Evolutionary conservation across 2,329 filamentous ascomycete species (phyloP).

Genomic region (Fusarium sororula): DNA sequence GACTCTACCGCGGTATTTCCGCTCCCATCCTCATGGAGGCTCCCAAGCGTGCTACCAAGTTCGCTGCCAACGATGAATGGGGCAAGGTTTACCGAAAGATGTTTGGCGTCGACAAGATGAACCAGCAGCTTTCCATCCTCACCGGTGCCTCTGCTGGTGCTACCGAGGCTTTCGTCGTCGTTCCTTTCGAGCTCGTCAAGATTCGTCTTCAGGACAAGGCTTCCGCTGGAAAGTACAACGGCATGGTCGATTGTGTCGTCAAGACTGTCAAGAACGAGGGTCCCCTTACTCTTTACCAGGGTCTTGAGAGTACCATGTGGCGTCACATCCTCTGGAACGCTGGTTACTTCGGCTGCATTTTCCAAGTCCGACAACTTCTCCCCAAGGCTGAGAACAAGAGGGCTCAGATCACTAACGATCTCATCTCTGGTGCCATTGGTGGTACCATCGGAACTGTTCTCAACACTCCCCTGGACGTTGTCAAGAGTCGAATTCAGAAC

Average conservation of each 20-base stretch:
- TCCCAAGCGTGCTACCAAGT: slow-evolving; percentile 93
- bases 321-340: slow-evolving; percentile 90
- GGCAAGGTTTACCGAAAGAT: slow-evolving; percentile 89
- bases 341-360: slow-evolving; percentile 98
- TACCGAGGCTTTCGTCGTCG: slow-evolving; percentile 95
- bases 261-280: slow-evolving; percentile 90
- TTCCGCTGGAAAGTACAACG: slow-evolving; percentile 86
- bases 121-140: slow-evolving; percentile 87
- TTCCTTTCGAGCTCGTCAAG: slow-evolving; percentile 98
- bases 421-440: slow-evolving; percentile 86
- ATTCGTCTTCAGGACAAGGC: slow-evolving; percentile 97
- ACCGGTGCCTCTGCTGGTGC: slow-evolving; percentile 95
- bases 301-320: slow-evolving; percentile 96
- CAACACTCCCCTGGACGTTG: slow-evolving; percentile 96
- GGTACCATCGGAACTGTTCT: slow-evolving; percentile 89
- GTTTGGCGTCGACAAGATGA: slow-evolving; percentile 89
- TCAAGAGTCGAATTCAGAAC: slow-evolving; percentile 99
- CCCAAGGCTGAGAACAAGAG: slow-evolving; percentile 84
- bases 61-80: slow-evolving; percentile 99
- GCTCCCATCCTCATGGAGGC: slow-evolving; percentile 99
- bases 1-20: slow-evolving; percentile 93
- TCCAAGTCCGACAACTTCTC: slow-evolving; percentile 88
- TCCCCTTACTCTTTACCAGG: slow-evolving; percentile 90
- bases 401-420: slow-evolving; percentile 84
- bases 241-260: slow-evolving; percentile 79